Evolutionary conservation across 768 basidiomycete species (phyloP), one percentile per base, ranked within the genome.

Genomic region (Boletus reticuloceps): DNA sequence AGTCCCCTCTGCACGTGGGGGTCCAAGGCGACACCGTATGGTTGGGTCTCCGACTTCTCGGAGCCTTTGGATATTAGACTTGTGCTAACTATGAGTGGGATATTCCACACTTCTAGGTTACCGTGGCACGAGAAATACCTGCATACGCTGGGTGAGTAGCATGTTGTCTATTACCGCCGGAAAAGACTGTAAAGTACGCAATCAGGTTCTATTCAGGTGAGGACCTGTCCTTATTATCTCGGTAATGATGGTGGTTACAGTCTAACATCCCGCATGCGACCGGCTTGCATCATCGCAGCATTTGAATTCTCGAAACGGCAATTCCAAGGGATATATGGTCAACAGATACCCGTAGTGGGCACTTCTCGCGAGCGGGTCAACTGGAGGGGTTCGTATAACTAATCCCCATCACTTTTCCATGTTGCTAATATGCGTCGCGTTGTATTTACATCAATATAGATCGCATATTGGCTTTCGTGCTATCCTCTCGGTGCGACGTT

Each of bases 51-150:
- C 5, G 25, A 25, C 25, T 25, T 25, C 25, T 25, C 25, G 25
- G 25, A 25, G 5, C 25, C 25, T 5, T 25, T 25, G 25, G 25
- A 25, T 25, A 25, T 25, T 5, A 25, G 25, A 25, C 25, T 25
- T 1, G 27, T 29, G 27, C 27, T 29, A 29, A 29, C 27, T 29
- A 29, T 9, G 27, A 29, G 27, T 29, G 27, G 27, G 27, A 29
- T 29, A 9, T 9, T 34, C 5, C 29, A 14, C 8, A 22, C 27
- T 27, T 37, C 11, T 63, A 95, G 94, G 80, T 94, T 13, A 98
- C 97, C 0, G 83, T 98, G 19, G 85, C 85, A 1, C 80, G 95
- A 61, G 97, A 99, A 72, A 94, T 98, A 36, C 97, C 97, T 3
- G 96, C 94, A 10, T 98, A 98, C 67, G 94, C 95, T 32, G 94